Evolutionary conservation across 1,139 yeast species (phyloP), one percentile per base, ranked within the genome.

Genomic region (Geotrichum europaeum): DNA sequence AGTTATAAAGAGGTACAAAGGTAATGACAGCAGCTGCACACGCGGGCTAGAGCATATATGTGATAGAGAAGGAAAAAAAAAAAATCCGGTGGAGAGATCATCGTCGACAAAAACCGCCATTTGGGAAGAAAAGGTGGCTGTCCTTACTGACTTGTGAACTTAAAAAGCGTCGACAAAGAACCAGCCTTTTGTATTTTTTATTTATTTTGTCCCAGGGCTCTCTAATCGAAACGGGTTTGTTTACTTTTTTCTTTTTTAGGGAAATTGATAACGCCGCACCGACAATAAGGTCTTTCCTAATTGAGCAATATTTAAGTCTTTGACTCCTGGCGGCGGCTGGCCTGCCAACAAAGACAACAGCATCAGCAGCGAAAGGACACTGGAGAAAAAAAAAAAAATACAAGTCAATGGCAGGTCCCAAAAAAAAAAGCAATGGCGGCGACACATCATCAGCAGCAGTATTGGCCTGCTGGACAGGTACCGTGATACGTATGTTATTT

Each of bases 101-200:
- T 40, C 47, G 20, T 40, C 9, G 20, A 40, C 47, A 40, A n/a
- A 40, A 40, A 15, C 20, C 12, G 10, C 20, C 18, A 40, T 15
- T 40, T n/a, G 25, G 25, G 25, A 24, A 24, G 4, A 24, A 24
- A 24, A 24, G 47, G 32, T 28, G 47, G 47, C 47, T 40, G 47
- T 15, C 47, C 47, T 9, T 40, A 10, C 20, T 40, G 22, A 7
- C 47, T 40, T 40, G 47, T 40, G 20, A 40, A n/a, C 20, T 40
- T 40, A 40, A 40, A 40, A 40, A 22, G 13, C 13, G 12, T 4
- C 20, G 10, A 18, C 28, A 30, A 22, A 51, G 43, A 20, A 28
- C 56, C 56, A 45, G 56, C 56, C 56, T 47, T 54, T 45, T 47
- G n/a, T n/a, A n/a, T 45, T 34, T 18, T 54, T 54, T 18, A 28